A percentile compares a stretch with the other conserved stretches of the same genome.
Evolutionary conservation across 2,329 filamentous ascomycete species (phyloP).

Genomic region (Macroventuria anomochaeta): DNA sequence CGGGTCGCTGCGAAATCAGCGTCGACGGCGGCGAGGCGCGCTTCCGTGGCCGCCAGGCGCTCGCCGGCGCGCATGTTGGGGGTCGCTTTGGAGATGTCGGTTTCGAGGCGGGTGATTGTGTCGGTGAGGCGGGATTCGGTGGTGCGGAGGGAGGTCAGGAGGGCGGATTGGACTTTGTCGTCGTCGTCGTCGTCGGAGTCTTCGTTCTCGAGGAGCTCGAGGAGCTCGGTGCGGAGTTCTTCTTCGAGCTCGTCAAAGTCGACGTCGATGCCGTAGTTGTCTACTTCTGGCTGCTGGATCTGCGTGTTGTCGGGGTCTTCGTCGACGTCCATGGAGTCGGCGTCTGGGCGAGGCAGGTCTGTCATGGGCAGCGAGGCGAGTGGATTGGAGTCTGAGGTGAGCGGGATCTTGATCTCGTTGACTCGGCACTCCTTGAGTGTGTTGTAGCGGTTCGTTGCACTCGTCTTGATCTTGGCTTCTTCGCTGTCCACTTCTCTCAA

Average conservation of each 20-base stretch:
- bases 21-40: slow-evolving; percentile 81
- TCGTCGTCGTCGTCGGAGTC: slow-evolving; percentile 68
- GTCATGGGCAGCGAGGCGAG: slow-evolving; percentile 88
- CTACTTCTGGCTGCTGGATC: slow-evolving; percentile 64
- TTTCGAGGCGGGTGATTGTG: slow-evolving; percentile 74
- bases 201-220: slow-evolving; percentile 60
- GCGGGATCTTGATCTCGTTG: slow-evolving; percentile 87
- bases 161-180: slow-evolving; percentile 28
- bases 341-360: slow-evolving; percentile 73
- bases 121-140: slow-evolving; percentile 79
- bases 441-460: slow-evolving; percentile 81
- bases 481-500: slow-evolving; percentile 77
- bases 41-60: slow-evolving; percentile 83
- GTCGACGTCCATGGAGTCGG: slow-evolving; percentile 92
- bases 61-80: slow-evolving; percentile 97
- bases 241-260: slow-evolving; percentile 84
- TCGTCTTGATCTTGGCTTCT: slow-evolving; percentile 87
- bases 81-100: slow-evolving; percentile 89
- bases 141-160: slow-evolving; percentile 29
- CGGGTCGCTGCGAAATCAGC: slow-evolving; percentile 89
- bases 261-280: slow-evolving; percentile 90
- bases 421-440: slow-evolving; percentile 88
- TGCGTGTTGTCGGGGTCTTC: slow-evolving; percentile 62
- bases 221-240: slow-evolving; percentile 64
- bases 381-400: slow-evolving; percentile 70